A percentile compares a stretch with the other conserved stretches of the same genome.
Conservation (phyloP, 176 grass and related monocot genomes). For the Lolium multiflorum region DNA sequence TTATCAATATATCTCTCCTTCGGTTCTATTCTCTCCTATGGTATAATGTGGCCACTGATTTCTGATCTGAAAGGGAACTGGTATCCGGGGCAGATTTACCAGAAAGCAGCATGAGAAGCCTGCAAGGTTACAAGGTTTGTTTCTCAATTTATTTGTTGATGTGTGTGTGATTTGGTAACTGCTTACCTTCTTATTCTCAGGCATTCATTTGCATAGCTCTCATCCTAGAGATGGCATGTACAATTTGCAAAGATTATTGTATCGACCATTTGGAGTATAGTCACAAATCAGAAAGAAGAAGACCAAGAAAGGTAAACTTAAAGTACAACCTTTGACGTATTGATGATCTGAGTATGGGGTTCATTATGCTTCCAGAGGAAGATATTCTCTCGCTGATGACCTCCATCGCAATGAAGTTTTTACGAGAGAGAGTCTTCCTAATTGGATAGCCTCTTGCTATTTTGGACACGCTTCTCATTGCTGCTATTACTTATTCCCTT, state of each 20-base stretch:
- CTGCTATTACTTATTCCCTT: slow-evolving; percentile 70
- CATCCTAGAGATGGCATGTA: slow-evolving; percentile 90
- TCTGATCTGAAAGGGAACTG: slow-evolving; percentile 76
- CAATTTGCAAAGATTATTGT: slow-evolving; percentile 81
- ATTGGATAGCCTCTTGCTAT: slow-evolving; percentile 76
- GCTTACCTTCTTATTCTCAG: slow-evolving; percentile 49
- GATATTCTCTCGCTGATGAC: slow-evolving; percentile 50
- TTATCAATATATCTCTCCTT: slow-evolving; percentile 89
- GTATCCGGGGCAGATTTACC: slow-evolving; percentile 75
- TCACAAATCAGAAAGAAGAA: slow-evolving; percentile 60
- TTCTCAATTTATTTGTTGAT: slow-evolving; percentile 1
- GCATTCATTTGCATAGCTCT: slow-evolving; percentile 95
- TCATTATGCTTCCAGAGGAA: slow-evolving; percentile 59
- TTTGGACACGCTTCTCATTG: slow-evolving; percentile 49
- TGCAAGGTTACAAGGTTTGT: slow-evolving; percentile 97
- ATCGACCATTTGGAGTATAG: slow-evolving; percentile 62
- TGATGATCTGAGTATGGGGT: slow-evolving; percentile 23
- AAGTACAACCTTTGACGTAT: not conserved
- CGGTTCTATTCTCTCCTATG: slow-evolving; percentile 90
- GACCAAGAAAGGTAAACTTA: slow-evolving; percentile 70
- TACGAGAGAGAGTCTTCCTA: slow-evolving; percentile 62
- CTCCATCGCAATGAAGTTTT: slow-evolving; percentile 79
- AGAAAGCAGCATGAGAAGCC: slow-evolving; percentile 90
- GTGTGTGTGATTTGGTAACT: not conserved
- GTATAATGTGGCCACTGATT: slow-evolving; percentile 97